Evolutionary conservation across 768 basidiomycete genomes (phyloP).

Genomic region (Paxillus involutus): DNA sequence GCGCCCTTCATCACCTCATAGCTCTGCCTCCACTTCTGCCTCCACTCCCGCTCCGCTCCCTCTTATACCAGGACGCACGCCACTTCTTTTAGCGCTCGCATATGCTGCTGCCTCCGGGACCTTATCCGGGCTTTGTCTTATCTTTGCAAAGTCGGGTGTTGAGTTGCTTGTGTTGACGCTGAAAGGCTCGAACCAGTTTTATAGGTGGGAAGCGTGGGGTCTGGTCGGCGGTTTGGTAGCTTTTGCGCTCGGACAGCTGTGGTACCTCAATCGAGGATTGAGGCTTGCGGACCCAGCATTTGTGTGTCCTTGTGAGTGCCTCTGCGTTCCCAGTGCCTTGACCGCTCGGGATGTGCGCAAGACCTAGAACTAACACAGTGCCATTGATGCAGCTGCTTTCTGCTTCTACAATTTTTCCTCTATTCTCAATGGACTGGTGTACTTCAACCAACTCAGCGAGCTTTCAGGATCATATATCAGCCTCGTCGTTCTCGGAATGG

Average conservation of each 20-base stretch:
- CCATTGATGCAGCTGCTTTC: constrained; percentile 63
- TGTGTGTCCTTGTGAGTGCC: constrained; percentile 75
- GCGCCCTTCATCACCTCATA: constrained; percentile 26
- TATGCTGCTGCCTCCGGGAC: constrained; percentile 89
- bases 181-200: constrained; percentile 76
- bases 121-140: constrained; percentile 86
- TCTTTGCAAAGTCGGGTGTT: constrained; percentile 93
- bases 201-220: constrained; percentile 82
- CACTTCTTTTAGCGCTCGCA: constrained; percentile 71
- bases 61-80: constrained; percentile 39
- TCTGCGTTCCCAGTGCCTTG: no score
- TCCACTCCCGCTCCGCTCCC: constrained; percentile 13
- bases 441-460: constrained; percentile 81
- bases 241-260: constrained; percentile 80
- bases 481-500: constrained; percentile 76
- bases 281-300: constrained; percentile 81
- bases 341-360: no score
- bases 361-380: neutral
- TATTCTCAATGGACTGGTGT: constrained; percentile 87
- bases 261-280: constrained; percentile 81
- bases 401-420: constrained; percentile 94
- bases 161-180: constrained; percentile 82
- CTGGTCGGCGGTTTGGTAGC: constrained; percentile 68
- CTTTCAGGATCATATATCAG: constrained; percentile 69
- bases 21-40: constrained; percentile 24